Evolutionary conservation across 2,329 filamentous ascomycete genomes (phyloP), one percentile per base, ranked within the genome.

Genomic region (Raffaelea arxii): DNA sequence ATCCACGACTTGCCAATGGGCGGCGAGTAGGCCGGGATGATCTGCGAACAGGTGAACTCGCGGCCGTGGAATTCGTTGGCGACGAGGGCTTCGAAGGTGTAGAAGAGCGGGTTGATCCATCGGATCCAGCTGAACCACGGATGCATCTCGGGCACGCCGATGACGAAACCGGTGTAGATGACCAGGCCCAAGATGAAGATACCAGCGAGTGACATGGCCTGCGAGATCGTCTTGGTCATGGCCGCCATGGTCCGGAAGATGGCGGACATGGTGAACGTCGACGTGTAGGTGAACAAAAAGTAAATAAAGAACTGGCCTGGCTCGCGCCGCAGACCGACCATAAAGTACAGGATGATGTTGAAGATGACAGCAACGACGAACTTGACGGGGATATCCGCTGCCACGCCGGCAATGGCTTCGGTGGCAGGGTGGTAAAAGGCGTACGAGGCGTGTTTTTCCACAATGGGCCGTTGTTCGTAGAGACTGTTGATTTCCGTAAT

Each of bases 371-470:
- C 67, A 54, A 89, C 89, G n/a, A 65, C 32, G 11, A 94, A 65
- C 62, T 92, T 94, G 64, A 87, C 86, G 0, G 90, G 90, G 63
- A 94, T 66, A 55, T 95, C 90, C 50, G 79, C 84, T 24, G 95
- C 65, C 82, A 94, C 92, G 10, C 86, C 92, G 0, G 86, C 80
- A 50, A 87, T 74, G n/a, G 88, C 86, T 70, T 96, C 89, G 12
- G 88, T 84, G 18, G 84, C 88, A 0, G 90, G 88, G 57, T 94
- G 90, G 57, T 95, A 94, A 18, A 95, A 73, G 22, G 89, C 88
- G 60, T 94, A 95, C 48, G 84, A 79, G 47, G 75, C 69, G 55
- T 96, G 90, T 62, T 95, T 95, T 60, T 95, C 88, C 49, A 96
- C 86, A 55, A 95, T 94, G 1, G 86, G 84, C 35, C 90, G 83